These are phyloP conservation scores for Jatropha curcas DNA, from an alignment of 345 rosid species.

Conservation along the genomic window DNA sequence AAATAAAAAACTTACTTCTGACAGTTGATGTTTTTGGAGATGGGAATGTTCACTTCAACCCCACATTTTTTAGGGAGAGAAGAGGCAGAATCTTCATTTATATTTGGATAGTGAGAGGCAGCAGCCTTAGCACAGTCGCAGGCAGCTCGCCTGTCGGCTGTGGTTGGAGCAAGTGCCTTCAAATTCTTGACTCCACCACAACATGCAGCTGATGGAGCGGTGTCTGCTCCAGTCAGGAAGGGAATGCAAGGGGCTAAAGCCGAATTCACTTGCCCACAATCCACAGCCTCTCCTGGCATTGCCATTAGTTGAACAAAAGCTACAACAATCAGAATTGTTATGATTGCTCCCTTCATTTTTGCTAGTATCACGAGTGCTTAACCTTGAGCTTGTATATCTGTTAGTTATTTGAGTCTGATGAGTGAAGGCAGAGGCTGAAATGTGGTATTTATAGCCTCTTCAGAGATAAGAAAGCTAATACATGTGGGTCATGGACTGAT, in stretches of 20 bases:
- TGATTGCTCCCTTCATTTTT: not conserved
- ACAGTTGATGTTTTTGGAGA: slow-evolving; percentile 9
- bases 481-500: not conserved
- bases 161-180: slow-evolving; percentile 12
- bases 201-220: slow-evolving; percentile 3
- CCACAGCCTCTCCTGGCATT: not conserved
- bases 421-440: not conserved
- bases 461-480: not conserved
- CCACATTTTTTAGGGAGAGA: slow-evolving; percentile 15
- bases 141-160: slow-evolving; percentile 11
- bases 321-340: not conserved
- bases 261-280: slow-evolving; percentile 5
- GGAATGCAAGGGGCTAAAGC: slow-evolving; percentile 6
- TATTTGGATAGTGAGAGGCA: not conserved
- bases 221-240: not conserved
- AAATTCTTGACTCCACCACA: slow-evolving; percentile 17
- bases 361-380: not conserved
- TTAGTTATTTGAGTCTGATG: not conserved
- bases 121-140: slow-evolving; percentile 11
- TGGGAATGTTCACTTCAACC: not conserved
- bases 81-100: slow-evolving; percentile 10
- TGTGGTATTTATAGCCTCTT: not conserved
- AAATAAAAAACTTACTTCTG: slow-evolving; percentile 4
- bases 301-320: not conserved
- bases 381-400: not conserved